Base-by-base conservation (phyloP, 1,284 basidiomycete species). In the Pascua sp. region DNA sequence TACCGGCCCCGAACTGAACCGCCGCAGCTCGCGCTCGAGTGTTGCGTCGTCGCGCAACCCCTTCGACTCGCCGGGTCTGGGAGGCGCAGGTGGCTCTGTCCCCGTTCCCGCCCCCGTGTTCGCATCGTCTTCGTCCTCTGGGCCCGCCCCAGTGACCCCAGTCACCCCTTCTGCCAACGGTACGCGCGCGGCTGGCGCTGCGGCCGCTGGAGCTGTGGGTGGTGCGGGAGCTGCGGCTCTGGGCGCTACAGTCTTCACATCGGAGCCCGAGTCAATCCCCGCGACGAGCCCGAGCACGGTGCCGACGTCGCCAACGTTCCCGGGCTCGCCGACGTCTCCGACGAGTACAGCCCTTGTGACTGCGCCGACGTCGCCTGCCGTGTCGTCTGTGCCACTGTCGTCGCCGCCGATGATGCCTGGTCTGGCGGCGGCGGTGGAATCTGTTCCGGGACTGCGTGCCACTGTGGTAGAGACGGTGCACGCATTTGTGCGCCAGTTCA, bases 401-500 rank as follows among this genome's bases (percentile, higher is more conserved):
- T 41, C 48, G 17, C 48, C 48, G 18, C 18, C 40, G 18, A 15
- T 41, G 11, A 9, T 17, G 40, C 13, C 43, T 12, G 13, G 39
- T 11, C 12, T 37, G 37, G 11, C 44, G 16, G 11, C 49, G 24
- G 24, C 41, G 42, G 42, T 47, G 11, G 37, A 32, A 32, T 32
- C 56, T 5, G 55, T 51, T 2, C 54, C 68, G 0, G 79, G 78
- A 17, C 61, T 81, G 8, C 67, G 75, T 8, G 78, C 79, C 1
- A 73, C 70, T 50, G 67, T 83, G 40, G 72, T 70, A 42, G 82
- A 83, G 68, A 78, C 79, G 2, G 76, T 83, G 57, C 80, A 81
- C 59, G 81, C 79, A 5, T 70, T 80, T 39, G 75, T 79, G 57
- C 72, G 71, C 9, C 45, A 62, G 49, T 53, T 50, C 32, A 32